A percentile compares a stretch with the other conserved stretches of the same genome.
Evolutionary conservation across 345 rosid species (phyloP).

Genomic region (Eucalyptus curtisii): DNA sequence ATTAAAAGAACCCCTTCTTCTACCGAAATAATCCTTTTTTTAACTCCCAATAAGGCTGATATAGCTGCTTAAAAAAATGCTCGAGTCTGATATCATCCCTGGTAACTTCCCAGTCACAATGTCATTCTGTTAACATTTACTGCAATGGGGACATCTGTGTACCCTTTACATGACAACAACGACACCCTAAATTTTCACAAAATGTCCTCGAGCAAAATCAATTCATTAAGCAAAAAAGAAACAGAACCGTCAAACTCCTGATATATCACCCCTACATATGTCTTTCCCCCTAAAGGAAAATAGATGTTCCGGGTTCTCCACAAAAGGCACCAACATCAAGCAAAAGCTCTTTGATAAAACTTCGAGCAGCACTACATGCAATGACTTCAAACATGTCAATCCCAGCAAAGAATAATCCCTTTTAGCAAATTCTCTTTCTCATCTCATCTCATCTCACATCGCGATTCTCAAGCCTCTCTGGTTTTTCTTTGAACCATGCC

Average conservation of each 20-base stretch:
- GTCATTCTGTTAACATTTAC: background rate
- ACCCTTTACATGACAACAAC: background rate
- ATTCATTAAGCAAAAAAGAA: background rate
- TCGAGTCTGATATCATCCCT: background rate
- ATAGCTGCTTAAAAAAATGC: background rate
- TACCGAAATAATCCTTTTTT: background rate
- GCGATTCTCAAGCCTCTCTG: background rate
- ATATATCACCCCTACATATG: background rate
- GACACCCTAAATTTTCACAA: background rate
- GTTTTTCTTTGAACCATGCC: background rate
- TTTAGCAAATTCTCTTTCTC: background rate
- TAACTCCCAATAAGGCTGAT: background rate
- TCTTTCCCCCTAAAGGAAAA: background rate
- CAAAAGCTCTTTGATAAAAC: background rate
- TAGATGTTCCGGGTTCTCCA: background rate
- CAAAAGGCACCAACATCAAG: background rate
- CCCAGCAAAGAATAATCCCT: background rate
- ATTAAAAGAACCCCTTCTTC: background rate
- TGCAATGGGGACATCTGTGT: background rate
- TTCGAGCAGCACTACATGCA: background rate
- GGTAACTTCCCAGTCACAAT: background rate
- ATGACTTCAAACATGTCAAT: background rate
- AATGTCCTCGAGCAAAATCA: background rate
- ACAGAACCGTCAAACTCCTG: background rate
- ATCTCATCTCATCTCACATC: background rate